Evolutionary conservation across 768 basidiomycete species (phyloP), one percentile per base, ranked within the genome.

Genomic region (Coprinopsis cinerea): DNA sequence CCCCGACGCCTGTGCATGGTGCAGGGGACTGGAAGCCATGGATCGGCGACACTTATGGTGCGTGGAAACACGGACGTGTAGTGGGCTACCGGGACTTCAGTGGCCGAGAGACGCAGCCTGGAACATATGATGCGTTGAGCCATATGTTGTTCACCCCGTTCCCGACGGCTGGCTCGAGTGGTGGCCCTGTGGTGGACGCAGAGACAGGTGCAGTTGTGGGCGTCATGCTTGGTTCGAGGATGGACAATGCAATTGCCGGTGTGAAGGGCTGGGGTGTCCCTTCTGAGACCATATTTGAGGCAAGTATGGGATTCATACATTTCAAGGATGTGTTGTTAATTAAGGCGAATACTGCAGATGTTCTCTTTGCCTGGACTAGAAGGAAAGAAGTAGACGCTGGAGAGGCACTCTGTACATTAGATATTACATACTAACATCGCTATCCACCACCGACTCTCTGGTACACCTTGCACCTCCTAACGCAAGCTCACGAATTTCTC

Each of bases 161-260:
- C 6, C 84, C 84, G 11, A 77, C 78, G 0, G 69, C 75, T 1
- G 85, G 85, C 5, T 83, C 83, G 17, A 85, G 83, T 49, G 85
- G 85, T 3, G 84, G 83, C 1, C 84, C 85, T 0, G 76, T 87
- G 48, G 66, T 87, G 6, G 79, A 83, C 49, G 72, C 74, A 53
- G 71, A 77, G 53, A 77, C 65, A 24, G 83, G 83, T 3, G 74
- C 81, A 0, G 83, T 86, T 2, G 70, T 86, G 1, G 85, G 85
- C 1, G 66, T 86, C 14, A 73, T 83, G 57, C 68, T 81, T 7
- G 84, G 83, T 13, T 75, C 76, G 28, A 69, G 76, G 56, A 78
- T 81, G 75, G 74, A 79, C 49, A 81, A 68, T 53, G 60, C 72
- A 4, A 65, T 81, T 3, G 75, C 79, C 54, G 81, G 82, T 13